A percentile compares a stretch with the other conserved stretches of the same genome.
Conservation (phyloP, 352 stramenopile species). For the Pythium monospermum region DNA sequence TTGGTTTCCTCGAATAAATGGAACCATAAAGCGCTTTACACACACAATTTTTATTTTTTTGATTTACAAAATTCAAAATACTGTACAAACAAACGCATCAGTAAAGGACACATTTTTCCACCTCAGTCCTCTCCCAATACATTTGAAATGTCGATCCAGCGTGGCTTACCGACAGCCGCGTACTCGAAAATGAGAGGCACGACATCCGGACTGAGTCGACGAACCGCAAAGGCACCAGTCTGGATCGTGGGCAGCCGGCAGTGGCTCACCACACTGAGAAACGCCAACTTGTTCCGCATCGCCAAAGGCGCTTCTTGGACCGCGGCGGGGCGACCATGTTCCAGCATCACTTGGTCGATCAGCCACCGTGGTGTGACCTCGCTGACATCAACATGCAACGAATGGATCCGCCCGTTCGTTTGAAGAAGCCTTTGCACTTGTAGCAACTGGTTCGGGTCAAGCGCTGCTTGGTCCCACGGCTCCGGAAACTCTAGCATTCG, state of each 20-base stretch:
- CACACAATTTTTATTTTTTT: no score
- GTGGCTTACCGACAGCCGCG: conserved; percentile 3
- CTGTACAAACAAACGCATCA: no score
- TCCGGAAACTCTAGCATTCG: neutral
- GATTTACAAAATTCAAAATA: no score
- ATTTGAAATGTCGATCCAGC: conserved; percentile 14
- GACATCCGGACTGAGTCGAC: conserved; percentile 4
- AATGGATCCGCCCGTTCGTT: conserved; percentile 6
- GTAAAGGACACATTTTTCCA: no score
- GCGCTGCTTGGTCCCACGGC: conserved; percentile 1
- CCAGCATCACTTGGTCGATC: neutral
- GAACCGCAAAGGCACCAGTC: no score
- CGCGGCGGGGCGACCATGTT: neutral
- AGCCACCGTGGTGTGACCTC: neutral
- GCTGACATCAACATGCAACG: conserved; percentile 8
- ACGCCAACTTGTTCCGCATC: conserved; percentile 3
- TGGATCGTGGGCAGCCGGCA: neutral
- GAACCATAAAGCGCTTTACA: no score
- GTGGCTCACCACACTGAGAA: conserved; percentile 1
- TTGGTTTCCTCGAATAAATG: no score
- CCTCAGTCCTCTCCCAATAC: no score
- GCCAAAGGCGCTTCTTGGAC: neutral
- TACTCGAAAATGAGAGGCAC: conserved; percentile 10
- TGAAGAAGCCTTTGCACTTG: neutral
- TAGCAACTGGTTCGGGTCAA: neutral